Percentiles rank a stretch among this genome's conserved stretches.
Evolutionary conservation across 2,329 filamentous ascomycete species (phyloP).

Genomic region (Emydomyces testavorans): DNA sequence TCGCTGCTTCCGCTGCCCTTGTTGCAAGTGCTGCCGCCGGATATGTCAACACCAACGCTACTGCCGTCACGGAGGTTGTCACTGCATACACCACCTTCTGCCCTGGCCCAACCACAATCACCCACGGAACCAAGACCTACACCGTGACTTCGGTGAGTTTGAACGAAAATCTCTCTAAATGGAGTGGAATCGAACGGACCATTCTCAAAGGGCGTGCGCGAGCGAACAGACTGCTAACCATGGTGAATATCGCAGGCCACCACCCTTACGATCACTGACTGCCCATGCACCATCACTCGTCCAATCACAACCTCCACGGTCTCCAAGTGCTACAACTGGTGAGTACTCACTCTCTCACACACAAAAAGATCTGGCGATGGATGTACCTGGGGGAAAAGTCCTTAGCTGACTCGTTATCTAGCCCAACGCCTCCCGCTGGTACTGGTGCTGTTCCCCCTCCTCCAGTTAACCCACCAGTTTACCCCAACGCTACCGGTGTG

Average conservation of each 20-base stretch:
- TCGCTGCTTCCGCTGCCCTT: constrained; percentile 31
- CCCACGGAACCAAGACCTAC: constrained; percentile 55
- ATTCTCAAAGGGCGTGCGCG: too few relatives aligned
- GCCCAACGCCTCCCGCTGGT: constrained; percentile 14
- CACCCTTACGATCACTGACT: constrained; percentile 57
- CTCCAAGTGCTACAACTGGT: constrained; percentile 34
- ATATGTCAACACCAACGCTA: constrained; percentile 21
- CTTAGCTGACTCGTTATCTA: constrained; percentile 8
- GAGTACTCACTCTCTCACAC: too few relatives aligned
- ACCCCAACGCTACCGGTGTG: constrained; percentile 18
- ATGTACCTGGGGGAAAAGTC: too few relatives aligned
- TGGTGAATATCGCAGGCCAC: constrained; percentile 43
- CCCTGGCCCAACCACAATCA: constrained; percentile 54
- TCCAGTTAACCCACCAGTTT: constrained; percentile 15
- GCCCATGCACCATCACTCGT: constrained; percentile 51
- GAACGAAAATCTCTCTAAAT: too few relatives aligned
- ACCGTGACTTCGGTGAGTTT: constrained; percentile 50
- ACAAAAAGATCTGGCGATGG: too few relatives aligned
- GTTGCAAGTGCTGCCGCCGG: constrained; percentile 31
- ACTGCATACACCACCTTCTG: constrained; percentile 60
- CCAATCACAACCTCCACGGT: constrained; percentile 45
- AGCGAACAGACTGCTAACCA: neutral
- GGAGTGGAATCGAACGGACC: too few relatives aligned
- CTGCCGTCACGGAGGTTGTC: constrained; percentile 30
- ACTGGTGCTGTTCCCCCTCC: constrained; percentile 20